A percentile compares a stretch with the other conserved stretches of the same genome.
phyloP scores from a whole-genome alignment of 2,329 filamentous ascomycete species.

The Aspergillus awamori region DNA sequence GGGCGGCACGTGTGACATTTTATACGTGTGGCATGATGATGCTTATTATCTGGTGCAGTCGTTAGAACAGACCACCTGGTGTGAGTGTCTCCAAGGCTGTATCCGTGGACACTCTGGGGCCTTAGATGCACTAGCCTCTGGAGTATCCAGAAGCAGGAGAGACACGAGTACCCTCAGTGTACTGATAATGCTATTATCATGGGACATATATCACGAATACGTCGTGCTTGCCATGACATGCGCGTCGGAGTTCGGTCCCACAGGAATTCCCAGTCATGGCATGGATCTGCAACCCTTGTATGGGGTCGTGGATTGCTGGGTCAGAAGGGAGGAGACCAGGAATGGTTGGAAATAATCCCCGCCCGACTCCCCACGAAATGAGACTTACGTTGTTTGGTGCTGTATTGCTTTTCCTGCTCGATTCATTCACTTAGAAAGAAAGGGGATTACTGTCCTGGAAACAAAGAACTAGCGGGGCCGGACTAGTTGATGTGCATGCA shows the following conservation, averaged over 20 bases:
- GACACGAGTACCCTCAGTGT: background rate
- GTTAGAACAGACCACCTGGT: background rate
- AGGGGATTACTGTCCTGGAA: background rate
- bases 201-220: background rate
- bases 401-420: background rate
- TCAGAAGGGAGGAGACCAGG: background rate
- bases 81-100: background rate
- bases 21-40: background rate
- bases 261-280: constrained; percentile 1
- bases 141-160: background rate
- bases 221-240: background rate
- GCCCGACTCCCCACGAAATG: background rate
- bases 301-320: background rate
- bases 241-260: background rate
- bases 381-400: background rate
- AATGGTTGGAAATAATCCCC: constrained; percentile 7
- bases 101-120: background rate
- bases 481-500: background rate
- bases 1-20: background rate
- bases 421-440: background rate
- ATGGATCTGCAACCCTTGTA: constrained; percentile 12
- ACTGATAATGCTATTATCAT: background rate
- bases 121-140: background rate
- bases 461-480: background rate
- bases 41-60: background rate